Conservation (phyloP, 331 rosid species). For the Pyracantha coccinea region DNA sequence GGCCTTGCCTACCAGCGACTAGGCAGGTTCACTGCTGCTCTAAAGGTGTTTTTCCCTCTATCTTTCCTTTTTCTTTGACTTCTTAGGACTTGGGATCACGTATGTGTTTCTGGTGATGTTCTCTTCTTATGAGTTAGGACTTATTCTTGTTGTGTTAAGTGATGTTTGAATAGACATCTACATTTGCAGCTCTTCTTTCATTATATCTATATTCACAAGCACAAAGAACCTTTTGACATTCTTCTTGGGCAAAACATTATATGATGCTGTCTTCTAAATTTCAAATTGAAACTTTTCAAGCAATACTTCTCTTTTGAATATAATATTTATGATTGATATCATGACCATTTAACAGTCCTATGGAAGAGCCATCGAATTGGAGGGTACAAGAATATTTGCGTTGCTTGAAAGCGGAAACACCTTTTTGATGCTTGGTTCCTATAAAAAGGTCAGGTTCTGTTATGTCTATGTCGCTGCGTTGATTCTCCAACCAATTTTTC, state of each 20-base stretch:
- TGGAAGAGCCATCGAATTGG: slow-evolving; percentile 83
- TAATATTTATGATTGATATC: not conserved
- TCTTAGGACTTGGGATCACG: not conserved
- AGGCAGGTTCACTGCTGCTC: slow-evolving; percentile 90
- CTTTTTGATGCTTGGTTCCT: slow-evolving; percentile 60
- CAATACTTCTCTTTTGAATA: not conserved
- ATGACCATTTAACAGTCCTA: slow-evolving; percentile 50
- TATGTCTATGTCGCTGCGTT: not conserved
- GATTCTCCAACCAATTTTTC: not conserved
- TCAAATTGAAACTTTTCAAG: not conserved
- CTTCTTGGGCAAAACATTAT: not conserved
- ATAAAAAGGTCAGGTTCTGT: slow-evolving; percentile 46
- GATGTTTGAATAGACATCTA: not conserved
- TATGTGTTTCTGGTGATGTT: not conserved
- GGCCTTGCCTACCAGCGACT: slow-evolving; percentile 93
- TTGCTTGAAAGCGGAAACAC: slow-evolving; percentile 86
- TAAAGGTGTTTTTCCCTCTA: slow-evolving; percentile 42
- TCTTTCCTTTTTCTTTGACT: not conserved
- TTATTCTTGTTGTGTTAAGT: not conserved
- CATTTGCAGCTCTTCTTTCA: not conserved
- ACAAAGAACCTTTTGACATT: not conserved
- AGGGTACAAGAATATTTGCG: slow-evolving; percentile 48
- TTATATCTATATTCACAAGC: not conserved
- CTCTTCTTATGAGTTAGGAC: not conserved
- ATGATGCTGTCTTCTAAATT: not conserved